Evolutionary conservation across 2,329 filamentous ascomycete species (phyloP).

Genomic region (Atkinsonella hypoxylon): DNA sequence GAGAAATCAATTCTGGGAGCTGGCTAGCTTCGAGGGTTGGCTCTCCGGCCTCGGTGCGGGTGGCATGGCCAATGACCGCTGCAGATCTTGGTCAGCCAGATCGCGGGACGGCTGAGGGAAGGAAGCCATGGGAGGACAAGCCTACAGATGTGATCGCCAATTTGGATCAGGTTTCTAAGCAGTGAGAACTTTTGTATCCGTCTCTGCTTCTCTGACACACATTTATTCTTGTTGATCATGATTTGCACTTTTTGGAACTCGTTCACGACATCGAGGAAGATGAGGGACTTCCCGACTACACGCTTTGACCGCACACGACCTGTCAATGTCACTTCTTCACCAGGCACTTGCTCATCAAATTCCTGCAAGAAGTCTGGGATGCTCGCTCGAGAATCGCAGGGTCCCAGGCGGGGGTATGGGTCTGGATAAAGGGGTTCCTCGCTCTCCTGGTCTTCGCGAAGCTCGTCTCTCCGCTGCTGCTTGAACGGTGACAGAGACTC

Average conservation of each 20-base stretch:
- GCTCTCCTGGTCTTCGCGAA: constrained; percentile 21
- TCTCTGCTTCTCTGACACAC: constrained; percentile 20
- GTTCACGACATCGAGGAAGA: constrained; percentile 73
- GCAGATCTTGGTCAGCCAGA: constrained; percentile 14
- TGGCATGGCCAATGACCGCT: constrained; percentile 61
- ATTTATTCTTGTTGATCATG: constrained; percentile 56
- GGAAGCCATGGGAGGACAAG: constrained; percentile 15
- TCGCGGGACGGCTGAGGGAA: constrained; percentile 12
- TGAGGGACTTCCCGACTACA: constrained; percentile 60
- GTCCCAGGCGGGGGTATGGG: constrained; percentile 23
- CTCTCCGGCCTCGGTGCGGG: constrained; percentile 60
- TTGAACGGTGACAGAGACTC: constrained; percentile 24
- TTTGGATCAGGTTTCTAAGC: constrained; percentile 54
- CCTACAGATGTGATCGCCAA: constrained; percentile 78
- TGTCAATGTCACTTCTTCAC: constrained; percentile 20
- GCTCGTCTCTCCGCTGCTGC: constrained; percentile 21
- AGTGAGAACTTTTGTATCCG: constrained; percentile 38
- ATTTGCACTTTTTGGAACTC: constrained; percentile 63
- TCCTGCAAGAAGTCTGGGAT: constrained; percentile 23
- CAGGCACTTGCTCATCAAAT: constrained; percentile 14
- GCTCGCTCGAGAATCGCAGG: constrained; percentile 16
- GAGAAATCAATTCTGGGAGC: constrained; percentile 62
- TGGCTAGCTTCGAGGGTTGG: constrained; percentile 58
- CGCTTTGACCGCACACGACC: constrained; percentile 67
- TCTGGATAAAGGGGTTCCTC: constrained; percentile 24